These are phyloP conservation scores for Ganoderma boninense DNA, from an alignment of 1,284 basidiomycete species.

Conservation along the genomic window DNA sequence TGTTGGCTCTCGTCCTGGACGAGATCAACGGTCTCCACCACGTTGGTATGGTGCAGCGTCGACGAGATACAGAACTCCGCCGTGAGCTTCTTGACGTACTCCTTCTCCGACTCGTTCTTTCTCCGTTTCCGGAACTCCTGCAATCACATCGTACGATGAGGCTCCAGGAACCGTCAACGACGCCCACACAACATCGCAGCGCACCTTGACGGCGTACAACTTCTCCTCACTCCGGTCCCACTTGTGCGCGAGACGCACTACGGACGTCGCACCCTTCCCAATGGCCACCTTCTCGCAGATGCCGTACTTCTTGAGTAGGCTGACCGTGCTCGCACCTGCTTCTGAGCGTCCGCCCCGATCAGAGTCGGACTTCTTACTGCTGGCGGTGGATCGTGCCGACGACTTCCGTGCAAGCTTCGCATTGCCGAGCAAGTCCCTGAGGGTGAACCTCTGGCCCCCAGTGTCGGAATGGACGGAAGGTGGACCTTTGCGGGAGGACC, in stretches of 20 bases:
- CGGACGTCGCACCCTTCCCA: constrained; percentile 97
- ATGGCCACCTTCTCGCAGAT: constrained; percentile 97
- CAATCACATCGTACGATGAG: constrained; percentile 11
- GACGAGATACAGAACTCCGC: constrained; percentile 99
- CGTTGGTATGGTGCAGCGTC: constrained; percentile 94
- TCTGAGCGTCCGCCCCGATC: constrained; percentile 69
- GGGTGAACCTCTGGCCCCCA: constrained; percentile 78
- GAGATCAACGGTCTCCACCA: constrained; percentile 98
- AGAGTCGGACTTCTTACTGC: constrained; percentile 75
- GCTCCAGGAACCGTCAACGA: not conserved
- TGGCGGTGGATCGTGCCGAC: constrained; percentile 72
- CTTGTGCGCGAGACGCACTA: constrained; percentile 96
- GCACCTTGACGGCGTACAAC: constrained; percentile 97
- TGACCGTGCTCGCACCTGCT: constrained; percentile 67
- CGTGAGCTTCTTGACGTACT: constrained; percentile 99
- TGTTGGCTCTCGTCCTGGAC: constrained; percentile 96
- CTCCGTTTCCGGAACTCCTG: constrained; percentile 97
- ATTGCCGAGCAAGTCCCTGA: constrained; percentile 78
- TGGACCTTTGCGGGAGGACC: constrained; percentile 39
- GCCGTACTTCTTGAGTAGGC: constrained; percentile 92
- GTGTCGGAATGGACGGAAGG: constrained; percentile 63
- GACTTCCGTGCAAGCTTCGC: constrained; percentile 79
- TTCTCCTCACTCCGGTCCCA: constrained; percentile 98
- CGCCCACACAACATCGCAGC: constrained; percentile 34
- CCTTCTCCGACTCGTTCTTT: constrained; percentile 98